Conservation (phyloP, 2,329 filamentous ascomycete species). For the Neofusicoccum parvum region DNA sequence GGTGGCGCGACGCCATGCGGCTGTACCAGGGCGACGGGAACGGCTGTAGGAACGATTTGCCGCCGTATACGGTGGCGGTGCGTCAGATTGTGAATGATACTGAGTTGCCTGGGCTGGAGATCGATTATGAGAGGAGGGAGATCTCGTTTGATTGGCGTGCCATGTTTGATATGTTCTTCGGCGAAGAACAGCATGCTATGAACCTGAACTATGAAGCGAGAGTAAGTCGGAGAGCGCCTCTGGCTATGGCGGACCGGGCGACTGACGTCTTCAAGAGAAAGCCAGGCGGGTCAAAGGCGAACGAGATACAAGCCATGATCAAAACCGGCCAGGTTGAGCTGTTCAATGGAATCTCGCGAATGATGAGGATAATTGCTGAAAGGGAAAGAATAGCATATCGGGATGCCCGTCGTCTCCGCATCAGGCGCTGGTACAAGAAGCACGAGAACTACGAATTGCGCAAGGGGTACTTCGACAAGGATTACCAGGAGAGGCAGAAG, state of each 20-base stretch:
- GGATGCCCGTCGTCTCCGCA: slow-evolving; percentile 2
- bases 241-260: no score
- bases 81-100: slow-evolving; percentile 37
- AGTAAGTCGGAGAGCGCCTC: not conserved
- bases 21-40: slow-evolving; percentile 5
- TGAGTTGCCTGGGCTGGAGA: slow-evolving; percentile 28
- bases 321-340: not conserved
- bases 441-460: not conserved
- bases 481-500: slow-evolving; percentile 5
- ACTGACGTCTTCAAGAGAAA: not conserved
- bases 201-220: not conserved
- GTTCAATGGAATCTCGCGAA: slow-evolving; percentile 2
- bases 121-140: slow-evolving; percentile 28
- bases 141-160: slow-evolving; percentile 33
- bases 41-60: slow-evolving; percentile 31
- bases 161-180: slow-evolving; percentile 35
- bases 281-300: not conserved
- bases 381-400: not conserved
- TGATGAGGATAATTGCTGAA: slow-evolving; percentile 2
- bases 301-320: not conserved
- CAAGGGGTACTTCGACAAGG: not conserved
- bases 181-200: slow-evolving; percentile 28
- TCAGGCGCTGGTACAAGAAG: slow-evolving; percentile 12
- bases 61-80: slow-evolving; percentile 36
- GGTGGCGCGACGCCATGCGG: not conserved